phyloP scores from a whole-genome alignment of 2,329 filamentous ascomycete species.

The Fusarium acutatum region DNA sequence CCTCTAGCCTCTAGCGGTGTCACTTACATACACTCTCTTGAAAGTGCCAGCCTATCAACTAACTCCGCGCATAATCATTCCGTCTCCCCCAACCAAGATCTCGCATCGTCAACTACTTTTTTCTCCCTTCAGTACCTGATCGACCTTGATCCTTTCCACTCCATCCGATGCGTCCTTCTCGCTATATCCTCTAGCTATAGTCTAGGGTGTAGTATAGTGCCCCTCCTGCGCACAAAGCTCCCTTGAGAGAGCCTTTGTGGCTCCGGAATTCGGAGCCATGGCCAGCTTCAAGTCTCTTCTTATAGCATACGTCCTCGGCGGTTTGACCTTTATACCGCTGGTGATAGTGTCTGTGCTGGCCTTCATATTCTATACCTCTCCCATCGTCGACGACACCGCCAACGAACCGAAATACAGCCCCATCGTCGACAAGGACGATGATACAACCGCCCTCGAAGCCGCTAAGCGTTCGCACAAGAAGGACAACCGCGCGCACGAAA shows the following conservation, averaged over 20 bases:
- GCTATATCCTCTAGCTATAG: constrained; percentile 24
- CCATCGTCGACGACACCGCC: constrained; percentile 56
- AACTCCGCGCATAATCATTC: constrained; percentile 32
- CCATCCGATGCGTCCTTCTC: constrained; percentile 25
- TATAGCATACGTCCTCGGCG: constrained; percentile 83
- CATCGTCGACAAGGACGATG: constrained; percentile 69
- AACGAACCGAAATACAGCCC: constrained; percentile 43
- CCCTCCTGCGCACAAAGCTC: constrained; percentile 28
- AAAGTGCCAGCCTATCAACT: constrained; percentile 31
- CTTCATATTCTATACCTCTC: constrained; percentile 75
- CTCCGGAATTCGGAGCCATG: constrained; percentile 51
- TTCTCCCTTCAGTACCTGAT: constrained; percentile 9
- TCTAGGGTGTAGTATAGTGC: constrained; percentile 24
- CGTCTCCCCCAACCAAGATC: constrained; percentile 21
- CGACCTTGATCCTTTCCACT: not conserved
- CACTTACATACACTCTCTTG: constrained; percentile 33
- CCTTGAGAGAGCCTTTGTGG: constrained; percentile 26
- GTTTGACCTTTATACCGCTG: constrained; percentile 86
- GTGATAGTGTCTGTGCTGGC: constrained; percentile 67
- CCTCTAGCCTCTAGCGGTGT: constrained; percentile 28
- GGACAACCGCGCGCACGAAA: constrained; percentile 63
- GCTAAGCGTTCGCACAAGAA: constrained; percentile 67
- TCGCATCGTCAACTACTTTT: constrained; percentile 15
- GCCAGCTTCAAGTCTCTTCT: constrained; percentile 67
- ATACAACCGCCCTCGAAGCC: constrained; percentile 69